phyloP scores from a whole-genome alignment of 495 filamentous ascomycete species.

The Neurospora sp. region DNA sequence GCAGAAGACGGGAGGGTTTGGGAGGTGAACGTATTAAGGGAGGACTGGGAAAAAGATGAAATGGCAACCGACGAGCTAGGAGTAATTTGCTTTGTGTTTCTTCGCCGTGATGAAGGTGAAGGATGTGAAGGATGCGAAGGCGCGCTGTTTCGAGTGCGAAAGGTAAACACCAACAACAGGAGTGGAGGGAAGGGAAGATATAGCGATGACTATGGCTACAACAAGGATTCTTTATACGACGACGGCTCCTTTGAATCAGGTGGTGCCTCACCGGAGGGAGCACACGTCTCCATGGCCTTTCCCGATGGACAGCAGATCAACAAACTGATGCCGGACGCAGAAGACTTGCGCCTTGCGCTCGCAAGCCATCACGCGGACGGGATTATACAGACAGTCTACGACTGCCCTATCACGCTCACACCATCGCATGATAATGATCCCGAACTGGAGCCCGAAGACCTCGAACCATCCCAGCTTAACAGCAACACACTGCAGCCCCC shows the following conservation, averaged over 20 bases:
- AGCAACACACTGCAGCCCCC: not conserved
- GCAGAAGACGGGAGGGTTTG: not conserved
- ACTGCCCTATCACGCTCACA: constrained; percentile 13
- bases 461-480: not conserved
- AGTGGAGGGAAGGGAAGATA: not conserved
- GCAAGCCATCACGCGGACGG: not conserved
- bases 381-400: constrained; percentile 10
- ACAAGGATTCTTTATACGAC: not conserved
- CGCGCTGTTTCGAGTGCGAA: not conserved
- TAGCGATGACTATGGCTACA: not conserved
- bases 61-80: not conserved
- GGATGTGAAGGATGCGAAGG: fast-evolving
- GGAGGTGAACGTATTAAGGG: not conserved
- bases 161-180: not conserved
- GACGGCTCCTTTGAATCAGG: not conserved
- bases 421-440: not conserved
- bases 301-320: not conserved
- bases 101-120: not conserved
- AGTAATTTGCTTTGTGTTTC: not conserved
- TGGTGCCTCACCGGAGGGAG: not conserved
- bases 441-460: not conserved
- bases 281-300: not conserved
- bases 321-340: not conserved
- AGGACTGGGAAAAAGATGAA: not conserved
- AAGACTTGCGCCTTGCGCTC: not conserved